phyloP scores from a whole-genome alignment of 164 flowering plant genomes.

The Berberis thunbergii region DNA sequence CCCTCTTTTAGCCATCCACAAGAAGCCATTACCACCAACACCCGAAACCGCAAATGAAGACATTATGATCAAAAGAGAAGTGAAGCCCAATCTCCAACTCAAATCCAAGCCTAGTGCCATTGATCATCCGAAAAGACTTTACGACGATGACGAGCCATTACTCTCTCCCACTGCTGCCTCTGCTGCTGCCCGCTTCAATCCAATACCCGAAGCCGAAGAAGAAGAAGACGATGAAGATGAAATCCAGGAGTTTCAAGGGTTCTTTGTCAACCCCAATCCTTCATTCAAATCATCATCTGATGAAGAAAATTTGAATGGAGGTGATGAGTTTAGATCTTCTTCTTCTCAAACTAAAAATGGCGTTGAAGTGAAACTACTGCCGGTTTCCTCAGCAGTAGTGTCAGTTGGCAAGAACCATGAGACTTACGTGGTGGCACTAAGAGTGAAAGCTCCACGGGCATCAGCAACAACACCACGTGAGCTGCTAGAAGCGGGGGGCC shows the following conservation, averaged over 20 bases:
- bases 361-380: conserved; percentile 43
- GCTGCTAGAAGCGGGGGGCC: conserved; percentile 16
- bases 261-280: conserved; percentile 41
- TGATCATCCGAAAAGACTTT: conserved; percentile 9
- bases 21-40: conserved; percentile 10
- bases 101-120: not conserved
- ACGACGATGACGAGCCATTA: conserved; percentile 83
- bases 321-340: too few species aligned
- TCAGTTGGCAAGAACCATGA: conserved; percentile 42
- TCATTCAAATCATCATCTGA: conserved; percentile 10
- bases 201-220: conserved; percentile 68
- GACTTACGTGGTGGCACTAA: conserved; percentile 60
- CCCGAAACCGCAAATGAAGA: not conserved
- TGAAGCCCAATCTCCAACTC: not conserved
- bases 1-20: conserved; percentile 64
- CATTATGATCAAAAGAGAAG: not conserved
- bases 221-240: conserved; percentile 28
- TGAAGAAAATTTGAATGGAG: not conserved
- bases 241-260: conserved; percentile 60
- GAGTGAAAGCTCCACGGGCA: conserved; percentile 50
- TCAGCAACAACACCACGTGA: conserved; percentile 28
- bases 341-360: conserved; percentile 10
- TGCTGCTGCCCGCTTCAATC: conserved; percentile 17
- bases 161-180: conserved; percentile 23
- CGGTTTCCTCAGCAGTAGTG: conserved; percentile 52